phyloP scores from a whole-genome alignment of 441 rosid species.

The Gossypium schwendimanii region DNA sequence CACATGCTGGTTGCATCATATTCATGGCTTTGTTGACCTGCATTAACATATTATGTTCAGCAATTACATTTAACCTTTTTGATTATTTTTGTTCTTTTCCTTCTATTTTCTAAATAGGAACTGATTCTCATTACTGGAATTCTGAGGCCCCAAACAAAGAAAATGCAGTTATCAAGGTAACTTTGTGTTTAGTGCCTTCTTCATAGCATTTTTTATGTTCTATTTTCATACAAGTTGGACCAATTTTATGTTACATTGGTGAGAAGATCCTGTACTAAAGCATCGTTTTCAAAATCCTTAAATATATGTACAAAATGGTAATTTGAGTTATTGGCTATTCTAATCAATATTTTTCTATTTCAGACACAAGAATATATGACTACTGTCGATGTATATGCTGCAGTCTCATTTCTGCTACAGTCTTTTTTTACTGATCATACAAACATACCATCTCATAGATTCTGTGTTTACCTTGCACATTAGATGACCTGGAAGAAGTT shows the following conservation, averaged over 20 bases:
- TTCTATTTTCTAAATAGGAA: constrained; percentile 26
- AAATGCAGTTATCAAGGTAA: constrained; percentile 57
- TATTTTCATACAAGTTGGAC: background rate
- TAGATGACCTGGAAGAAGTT: background rate
- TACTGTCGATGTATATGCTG: background rate
- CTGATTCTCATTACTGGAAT: constrained; percentile 44
- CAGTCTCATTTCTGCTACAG: background rate
- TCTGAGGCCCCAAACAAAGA: constrained; percentile 29
- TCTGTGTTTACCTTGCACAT: background rate
- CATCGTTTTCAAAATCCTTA: background rate
- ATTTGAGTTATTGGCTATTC: background rate
- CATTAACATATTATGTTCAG: background rate
- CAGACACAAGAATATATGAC: background rate
- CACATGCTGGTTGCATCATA: background rate
- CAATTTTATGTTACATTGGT: background rate
- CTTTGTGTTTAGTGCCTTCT: constrained; percentile 1
- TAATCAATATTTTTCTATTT: background rate
- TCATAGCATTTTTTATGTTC: background rate
- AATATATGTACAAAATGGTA: background rate
- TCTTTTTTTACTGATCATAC: background rate
- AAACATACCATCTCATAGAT: background rate
- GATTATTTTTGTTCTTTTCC: constrained; percentile 1
- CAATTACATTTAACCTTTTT: constrained; percentile 6
- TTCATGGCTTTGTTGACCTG: constrained; percentile 7
- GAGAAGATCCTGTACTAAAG: background rate